Evolutionary conservation across 2,329 filamentous ascomycete species (phyloP), one percentile per base, ranked within the genome.

Genomic region (Tolypocladium guangdongense): DNA sequence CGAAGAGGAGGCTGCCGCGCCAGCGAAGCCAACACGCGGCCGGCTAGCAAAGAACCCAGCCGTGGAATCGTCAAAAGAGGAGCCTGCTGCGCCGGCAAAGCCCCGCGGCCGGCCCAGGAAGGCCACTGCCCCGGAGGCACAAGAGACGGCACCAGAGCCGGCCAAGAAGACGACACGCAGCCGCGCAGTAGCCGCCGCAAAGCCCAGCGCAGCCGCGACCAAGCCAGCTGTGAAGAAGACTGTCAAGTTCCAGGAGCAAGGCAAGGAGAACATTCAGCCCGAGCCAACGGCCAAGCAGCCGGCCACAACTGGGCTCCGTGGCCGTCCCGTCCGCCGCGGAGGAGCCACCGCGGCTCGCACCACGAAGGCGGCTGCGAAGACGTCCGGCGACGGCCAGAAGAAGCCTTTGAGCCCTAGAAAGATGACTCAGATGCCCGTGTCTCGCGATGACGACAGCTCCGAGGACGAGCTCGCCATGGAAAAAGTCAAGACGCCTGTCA

Each of bases 351-450:
- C 63, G 46, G 63, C 63, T 51, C 66, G 68, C 59, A 63, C 65
- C 30, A 70, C 71, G 27, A 68, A 62, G 57, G 52, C 60, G 45
- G 54, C 62, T 36, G 50, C 61, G n/a, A 57, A 70, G 53, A 65
- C 68, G 53, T n/a, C 53, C 10, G 50, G 50, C 11, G 39, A 27
- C 7, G 48, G 20, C 18, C 65, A 71, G 41, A 75, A 74, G 58
- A 74, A 74, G 53, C 81, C 82, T 36, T 70, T 85, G 52, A 84
- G 81, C 68, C 81, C 81, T 69, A 84, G 80, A 72, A 86, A 85
- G 73, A 75, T 80, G 59, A 80, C 79, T 41, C 79, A 83, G 68
- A 71, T 84, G 59, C 71, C 74, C 50, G 59, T 72, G 56, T 71
- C 63, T 62, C 67, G 68, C 58, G 77, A 78, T 51, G 61, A 63